These are phyloP conservation scores for Amylostereum areolatum DNA, from an alignment of 1,284 basidiomycete genomes.

Conservation along the genomic window DNA sequence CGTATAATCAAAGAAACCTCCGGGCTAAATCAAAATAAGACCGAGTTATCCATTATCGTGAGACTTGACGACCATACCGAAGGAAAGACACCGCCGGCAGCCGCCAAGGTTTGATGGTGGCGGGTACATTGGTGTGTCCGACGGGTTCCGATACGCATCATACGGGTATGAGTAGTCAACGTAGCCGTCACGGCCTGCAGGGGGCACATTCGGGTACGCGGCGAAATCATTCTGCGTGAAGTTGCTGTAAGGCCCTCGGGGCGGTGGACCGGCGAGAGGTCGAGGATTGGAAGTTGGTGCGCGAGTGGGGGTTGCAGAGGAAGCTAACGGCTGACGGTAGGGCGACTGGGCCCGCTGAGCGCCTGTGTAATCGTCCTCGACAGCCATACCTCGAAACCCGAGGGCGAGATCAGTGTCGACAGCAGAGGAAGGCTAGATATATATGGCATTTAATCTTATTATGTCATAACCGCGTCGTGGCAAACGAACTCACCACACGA, in stretches of 20 bases:
- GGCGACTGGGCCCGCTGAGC: slow-evolving; percentile 16
- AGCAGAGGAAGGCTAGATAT: slow-evolving; percentile 35
- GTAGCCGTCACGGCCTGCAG: slow-evolving; percentile 38
- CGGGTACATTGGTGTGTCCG: slow-evolving; percentile 49
- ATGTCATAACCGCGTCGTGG: slow-evolving; percentile 8
- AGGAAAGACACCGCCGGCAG: slow-evolving; percentile 42
- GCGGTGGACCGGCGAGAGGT: slow-evolving; percentile 34
- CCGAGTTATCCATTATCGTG: background rate
- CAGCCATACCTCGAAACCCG: slow-evolving; percentile 58
- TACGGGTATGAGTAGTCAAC: slow-evolving; percentile 47
- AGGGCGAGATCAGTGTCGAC: slow-evolving; percentile 50
- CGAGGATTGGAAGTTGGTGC: slow-evolving; percentile 15
- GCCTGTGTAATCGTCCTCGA: slow-evolving; percentile 51
- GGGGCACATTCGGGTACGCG: slow-evolving; percentile 43
- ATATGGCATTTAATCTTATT: slow-evolving; percentile 7
- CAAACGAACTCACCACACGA: slow-evolving; percentile 31
- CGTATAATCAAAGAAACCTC: slow-evolving; percentile 57
- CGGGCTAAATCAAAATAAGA: slow-evolving; percentile 32
- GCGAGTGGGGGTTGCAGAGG: background rate
- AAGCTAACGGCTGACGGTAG: slow-evolving; percentile 17
- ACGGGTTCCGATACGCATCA: slow-evolving; percentile 44
- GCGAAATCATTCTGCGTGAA: slow-evolving; percentile 53
- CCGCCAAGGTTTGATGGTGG: slow-evolving; percentile 33
- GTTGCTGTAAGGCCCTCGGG: slow-evolving; percentile 40
- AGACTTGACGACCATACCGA: slow-evolving; percentile 17